A percentile compares a stretch with the other conserved stretches of the same genome.
Conservation (phyloP, 768 basidiomycete species). For the Mycena pura region DNA sequence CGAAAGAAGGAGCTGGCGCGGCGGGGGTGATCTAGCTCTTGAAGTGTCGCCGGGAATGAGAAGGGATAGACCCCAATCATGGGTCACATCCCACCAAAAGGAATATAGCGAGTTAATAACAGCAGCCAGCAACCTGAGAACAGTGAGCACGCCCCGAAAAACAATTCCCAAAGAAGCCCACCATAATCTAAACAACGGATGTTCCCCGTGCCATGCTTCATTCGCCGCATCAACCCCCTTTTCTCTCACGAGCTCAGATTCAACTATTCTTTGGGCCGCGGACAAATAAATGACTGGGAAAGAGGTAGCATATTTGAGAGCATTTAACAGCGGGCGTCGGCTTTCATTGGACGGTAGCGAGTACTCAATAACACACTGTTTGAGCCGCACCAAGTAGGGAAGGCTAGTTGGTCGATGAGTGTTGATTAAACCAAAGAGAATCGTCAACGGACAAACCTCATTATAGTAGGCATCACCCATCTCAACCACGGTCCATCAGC, state of each 20-base stretch:
- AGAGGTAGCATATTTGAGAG: conserved; percentile 93
- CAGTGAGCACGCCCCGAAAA: neutral
- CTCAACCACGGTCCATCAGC: conserved; percentile 65
- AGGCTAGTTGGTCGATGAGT: conserved; percentile 53
- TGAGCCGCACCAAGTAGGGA: conserved; percentile 89
- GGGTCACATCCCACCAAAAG: conserved; percentile 99
- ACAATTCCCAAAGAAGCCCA: conserved; percentile 41
- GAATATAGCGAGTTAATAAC: conserved; percentile 91
- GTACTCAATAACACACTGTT: conserved; percentile 94
- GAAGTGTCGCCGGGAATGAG: conserved; percentile 48
- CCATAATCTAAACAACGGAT: conserved; percentile 86
- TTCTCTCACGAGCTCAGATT: conserved; percentile 59
- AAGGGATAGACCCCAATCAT: conserved; percentile 94
- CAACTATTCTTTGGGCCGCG: conserved; percentile 82
- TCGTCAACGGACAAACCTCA: conserved; percentile 67
- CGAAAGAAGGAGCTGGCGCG: conserved; percentile 52
- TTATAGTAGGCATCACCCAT: conserved; percentile 83
- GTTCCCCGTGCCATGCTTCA: conserved; percentile 75
- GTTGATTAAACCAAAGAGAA: neutral
- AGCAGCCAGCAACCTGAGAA: conserved; percentile 79
- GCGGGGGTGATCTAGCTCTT: conserved; percentile 40
- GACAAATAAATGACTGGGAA: conserved; percentile 97
- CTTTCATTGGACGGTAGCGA: conserved; percentile 65
- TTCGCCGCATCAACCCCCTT: conserved; percentile 51
- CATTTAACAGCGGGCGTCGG: conserved; percentile 84